Evolutionary conservation across 2,329 filamentous ascomycete genomes (phyloP), one percentile per base, ranked within the genome.

Genomic region (Scopulariopsis brevicaulis): DNA sequence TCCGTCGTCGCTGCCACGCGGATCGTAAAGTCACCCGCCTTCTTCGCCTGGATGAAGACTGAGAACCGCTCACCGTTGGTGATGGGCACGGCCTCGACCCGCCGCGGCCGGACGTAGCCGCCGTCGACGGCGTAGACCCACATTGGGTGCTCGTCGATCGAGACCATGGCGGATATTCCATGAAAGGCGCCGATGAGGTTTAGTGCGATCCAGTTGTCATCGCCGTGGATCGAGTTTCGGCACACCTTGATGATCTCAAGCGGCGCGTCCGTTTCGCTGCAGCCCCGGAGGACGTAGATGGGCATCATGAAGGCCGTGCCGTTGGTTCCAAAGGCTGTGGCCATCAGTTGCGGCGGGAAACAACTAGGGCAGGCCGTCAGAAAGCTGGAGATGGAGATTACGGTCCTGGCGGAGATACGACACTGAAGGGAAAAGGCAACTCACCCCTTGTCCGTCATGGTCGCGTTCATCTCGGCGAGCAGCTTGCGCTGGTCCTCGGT

Each of bases 101-200:
- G 70, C 56, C 77, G 70, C 2, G 81, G 81, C 60, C 76, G 68
- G 56, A 84, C 77, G 64, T 80, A 82, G 10, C 74, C 68, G 2
- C 76, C 79, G 59, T 83, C 81, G 56, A 80, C 74, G 50, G 76
- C 77, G 62, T 79, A 80, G 4, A 83, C 70, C 70, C 73, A 81
- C 67, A 82, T 70, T 22, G 75, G 70, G 57, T 79, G 76, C 58
- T 76, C 74, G 63, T 83, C 80, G 54, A 82, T 77, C 34, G 77
- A 76, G 20, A 73, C 72, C 6, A 70, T 62, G 2, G 71, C 70
- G 0, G 72, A 75, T 54, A 76, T 67, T 28, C 80, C 73, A 55
- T 75, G 73, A 55, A 77, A 72, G 2, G 77, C 70, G n/a, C 73
- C 77, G 59, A 85, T 74, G n/a, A 83, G 64, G 61, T 83, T 76